These are phyloP conservation scores for Solanum chacoense DNA, from an alignment of 305 asterid genomes.

Conservation along the genomic window DNA sequence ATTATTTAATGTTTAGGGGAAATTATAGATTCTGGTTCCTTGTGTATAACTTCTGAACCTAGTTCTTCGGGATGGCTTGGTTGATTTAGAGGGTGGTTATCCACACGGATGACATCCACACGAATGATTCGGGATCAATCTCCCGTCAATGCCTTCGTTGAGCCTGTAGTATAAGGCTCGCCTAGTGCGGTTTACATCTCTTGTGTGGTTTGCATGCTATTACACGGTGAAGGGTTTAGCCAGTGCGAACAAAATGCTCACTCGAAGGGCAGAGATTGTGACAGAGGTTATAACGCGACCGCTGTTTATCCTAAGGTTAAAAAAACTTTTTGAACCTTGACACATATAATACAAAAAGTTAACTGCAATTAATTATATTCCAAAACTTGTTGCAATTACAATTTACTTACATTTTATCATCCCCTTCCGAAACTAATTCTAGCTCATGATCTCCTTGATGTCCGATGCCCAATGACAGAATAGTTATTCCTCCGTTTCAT, in stretches of 20 bases:
- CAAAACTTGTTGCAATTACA: neutral
- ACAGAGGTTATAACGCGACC: fast-evolving
- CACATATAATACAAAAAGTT: neutral
- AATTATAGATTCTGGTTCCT: neutral
- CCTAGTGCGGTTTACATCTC: neutral
- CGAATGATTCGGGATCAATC: too few species aligned
- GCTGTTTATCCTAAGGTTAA: neutral
- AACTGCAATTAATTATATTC: neutral
- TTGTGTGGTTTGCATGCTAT: neutral
- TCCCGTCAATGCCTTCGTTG: neutral
- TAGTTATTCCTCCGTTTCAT: neutral
- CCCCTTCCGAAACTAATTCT: neutral
- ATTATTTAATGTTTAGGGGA: neutral
- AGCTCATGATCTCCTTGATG: neutral
- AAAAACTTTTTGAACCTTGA: neutral
- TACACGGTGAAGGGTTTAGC: neutral
- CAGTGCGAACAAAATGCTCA: neutral
- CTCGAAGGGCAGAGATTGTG: fast-evolving
- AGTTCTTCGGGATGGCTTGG: neutral
- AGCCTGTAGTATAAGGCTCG: neutral
- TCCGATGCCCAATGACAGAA: neutral
- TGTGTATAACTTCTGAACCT: neutral
- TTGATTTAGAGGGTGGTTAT: neutral
- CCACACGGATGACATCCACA: too few species aligned
- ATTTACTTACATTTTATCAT: neutral